These are phyloP conservation scores for Dipteronia sinensis DNA, from an alignment of 345 rosid species.

Conservation along the genomic window DNA sequence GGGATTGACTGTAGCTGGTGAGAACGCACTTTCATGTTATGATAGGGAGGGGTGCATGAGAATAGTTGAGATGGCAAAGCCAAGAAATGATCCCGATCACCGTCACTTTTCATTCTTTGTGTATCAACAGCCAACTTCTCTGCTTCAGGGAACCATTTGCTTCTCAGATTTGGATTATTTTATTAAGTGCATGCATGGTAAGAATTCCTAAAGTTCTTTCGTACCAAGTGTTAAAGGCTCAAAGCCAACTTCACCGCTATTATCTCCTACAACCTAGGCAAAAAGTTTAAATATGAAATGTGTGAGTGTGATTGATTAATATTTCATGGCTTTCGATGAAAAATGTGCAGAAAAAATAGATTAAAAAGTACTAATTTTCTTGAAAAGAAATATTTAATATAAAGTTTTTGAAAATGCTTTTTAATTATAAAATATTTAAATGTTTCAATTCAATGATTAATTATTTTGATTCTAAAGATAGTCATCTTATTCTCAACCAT, in stretches of 20 bases:
- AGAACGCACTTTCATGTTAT: conserved; percentile 66
- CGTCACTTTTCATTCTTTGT: conserved; percentile 70
- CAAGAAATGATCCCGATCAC: conserved; percentile 81
- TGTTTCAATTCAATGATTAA: background rate
- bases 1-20: conserved; percentile 67
- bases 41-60: conserved; percentile 75
- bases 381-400: too few relatives aligned
- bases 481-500: background rate
- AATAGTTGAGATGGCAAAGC: conserved; percentile 81
- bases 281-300: background rate
- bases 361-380: too few relatives aligned
- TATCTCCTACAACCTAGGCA: background rate
- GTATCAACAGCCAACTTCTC: conserved; percentile 80
- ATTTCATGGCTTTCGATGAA: background rate
- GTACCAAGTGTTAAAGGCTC: background rate
- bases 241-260: background rate
- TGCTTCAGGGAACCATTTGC: conserved; percentile 70
- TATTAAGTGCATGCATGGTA: conserved; percentile 86
- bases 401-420: background rate
- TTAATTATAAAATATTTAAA: too few relatives aligned
- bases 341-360: background rate
- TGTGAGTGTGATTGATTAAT: background rate
- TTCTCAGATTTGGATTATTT: conserved; percentile 76
- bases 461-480: too few relatives aligned
- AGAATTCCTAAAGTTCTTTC: conserved; percentile 2